Conservation (phyloP, 257 asterid species). For the Nyctanthes arbortristis region DNA sequence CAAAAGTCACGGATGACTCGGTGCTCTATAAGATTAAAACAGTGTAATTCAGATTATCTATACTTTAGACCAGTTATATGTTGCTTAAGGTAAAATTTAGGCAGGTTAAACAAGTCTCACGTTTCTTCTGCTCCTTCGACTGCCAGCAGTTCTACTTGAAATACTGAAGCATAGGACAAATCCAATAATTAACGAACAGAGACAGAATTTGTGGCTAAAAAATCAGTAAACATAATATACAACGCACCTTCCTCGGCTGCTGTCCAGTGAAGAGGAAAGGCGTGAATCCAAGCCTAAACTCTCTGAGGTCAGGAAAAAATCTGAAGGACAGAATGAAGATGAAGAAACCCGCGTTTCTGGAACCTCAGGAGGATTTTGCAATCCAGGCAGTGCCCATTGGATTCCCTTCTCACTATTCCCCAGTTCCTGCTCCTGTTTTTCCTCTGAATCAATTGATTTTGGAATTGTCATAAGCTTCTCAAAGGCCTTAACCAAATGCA, state of each 20-base stretch:
- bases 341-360: slow-evolving; percentile 47
- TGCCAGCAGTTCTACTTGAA: slow-evolving; percentile 38
- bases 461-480: slow-evolving; percentile 57
- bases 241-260: slow-evolving; percentile 70
- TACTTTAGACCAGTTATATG: neutral
- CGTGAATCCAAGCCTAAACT: slow-evolving; percentile 65
- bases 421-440: slow-evolving; percentile 42
- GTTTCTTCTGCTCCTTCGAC: slow-evolving; percentile 42
- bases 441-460: slow-evolving; percentile 42
- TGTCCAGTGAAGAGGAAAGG: slow-evolving; percentile 47
- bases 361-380: slow-evolving; percentile 38
- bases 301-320: slow-evolving; percentile 65
- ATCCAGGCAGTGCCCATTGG: slow-evolving; percentile 61
- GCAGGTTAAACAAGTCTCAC: slow-evolving; percentile 28
- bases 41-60: neutral
- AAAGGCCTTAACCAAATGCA: slow-evolving; percentile 77
- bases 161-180: slow-evolving; percentile 17
- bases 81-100: neutral
- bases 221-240: neutral
- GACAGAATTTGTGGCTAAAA: neutral
- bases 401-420: slow-evolving; percentile 35
- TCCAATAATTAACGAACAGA: neutral
- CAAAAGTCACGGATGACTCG: neutral
- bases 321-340: slow-evolving; percentile 74
- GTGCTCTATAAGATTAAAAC: neutral